A percentile compares a stretch with the other conserved stretches of the same genome.
These are phyloP conservation scores for Aegilops longissima DNA, from an alignment of 176 grass and related monocot genomes.

Conservation along the genomic window DNA sequence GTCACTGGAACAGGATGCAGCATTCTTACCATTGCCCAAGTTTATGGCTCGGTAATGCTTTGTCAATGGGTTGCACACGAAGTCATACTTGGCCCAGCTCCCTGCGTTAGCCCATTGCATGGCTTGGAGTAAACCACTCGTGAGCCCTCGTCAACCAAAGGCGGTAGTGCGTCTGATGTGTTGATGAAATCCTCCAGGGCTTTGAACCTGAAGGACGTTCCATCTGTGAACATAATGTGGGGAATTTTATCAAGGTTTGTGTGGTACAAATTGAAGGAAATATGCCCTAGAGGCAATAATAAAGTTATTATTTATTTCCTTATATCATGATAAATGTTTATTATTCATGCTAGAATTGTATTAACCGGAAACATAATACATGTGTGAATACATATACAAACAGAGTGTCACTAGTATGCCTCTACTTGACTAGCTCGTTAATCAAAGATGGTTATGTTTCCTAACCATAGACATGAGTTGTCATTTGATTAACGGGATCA, in stretches of 20 bases:
- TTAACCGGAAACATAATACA: no score
- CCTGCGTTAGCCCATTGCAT: background rate
- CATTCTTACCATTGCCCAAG: background rate
- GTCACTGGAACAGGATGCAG: background rate
- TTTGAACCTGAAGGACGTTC: background rate
- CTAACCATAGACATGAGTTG: no score
- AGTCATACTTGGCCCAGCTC: background rate
- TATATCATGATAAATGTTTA: no score
- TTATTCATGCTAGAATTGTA: no score
- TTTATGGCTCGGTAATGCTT: background rate
- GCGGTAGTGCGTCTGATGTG: background rate
- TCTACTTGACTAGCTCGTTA: no score
- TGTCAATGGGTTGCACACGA: conserved; percentile 1
- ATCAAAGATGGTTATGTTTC: no score
- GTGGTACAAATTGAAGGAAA: background rate
- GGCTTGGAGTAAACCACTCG: background rate
- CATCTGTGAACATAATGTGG: background rate
- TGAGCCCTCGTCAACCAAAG: background rate
- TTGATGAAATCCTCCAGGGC: background rate
- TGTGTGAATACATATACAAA: no score
- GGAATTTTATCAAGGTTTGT: background rate
- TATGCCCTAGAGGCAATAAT: no score
- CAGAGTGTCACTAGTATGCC: no score
- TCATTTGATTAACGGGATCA: no score
- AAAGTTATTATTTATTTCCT: no score